Evolutionary conservation across 345 rosid species (phyloP).

Genomic region (Gossypium thurberi): DNA sequence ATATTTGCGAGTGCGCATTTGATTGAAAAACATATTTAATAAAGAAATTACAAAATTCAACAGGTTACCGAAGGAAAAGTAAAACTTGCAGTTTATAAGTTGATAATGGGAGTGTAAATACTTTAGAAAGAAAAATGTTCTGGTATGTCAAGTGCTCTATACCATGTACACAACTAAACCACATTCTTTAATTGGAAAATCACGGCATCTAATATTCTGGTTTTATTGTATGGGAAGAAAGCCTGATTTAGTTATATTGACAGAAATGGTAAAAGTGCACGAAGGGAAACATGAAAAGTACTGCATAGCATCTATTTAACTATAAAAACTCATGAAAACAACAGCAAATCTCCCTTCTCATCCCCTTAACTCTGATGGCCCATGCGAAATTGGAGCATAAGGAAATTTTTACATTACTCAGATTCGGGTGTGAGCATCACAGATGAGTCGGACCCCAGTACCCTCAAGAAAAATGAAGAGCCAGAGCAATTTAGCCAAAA

Average conservation of each 20-base stretch:
- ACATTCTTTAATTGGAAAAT: not conserved
- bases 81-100: not conserved
- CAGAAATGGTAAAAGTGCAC: not conserved
- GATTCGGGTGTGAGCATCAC: not conserved
- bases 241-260: not conserved
- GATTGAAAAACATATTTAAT: not conserved
- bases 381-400: not conserved
- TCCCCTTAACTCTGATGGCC: not conserved
- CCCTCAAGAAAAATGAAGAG: not conserved
- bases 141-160: not conserved
- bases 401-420: not conserved
- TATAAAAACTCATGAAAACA: not conserved
- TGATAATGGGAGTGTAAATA: not conserved
- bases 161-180: not conserved
- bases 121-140: not conserved
- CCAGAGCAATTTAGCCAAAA: not conserved
- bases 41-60: not conserved
- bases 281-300: not conserved
- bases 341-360: not conserved
- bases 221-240: not conserved
- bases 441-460: not conserved
- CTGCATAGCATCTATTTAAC: not conserved
- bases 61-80: not conserved
- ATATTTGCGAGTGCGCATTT: not conserved
- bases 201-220: not conserved